phyloP scores from a whole-genome alignment of 768 basidiomycete genomes.

The Rhizopogon vesiculosus region DNA sequence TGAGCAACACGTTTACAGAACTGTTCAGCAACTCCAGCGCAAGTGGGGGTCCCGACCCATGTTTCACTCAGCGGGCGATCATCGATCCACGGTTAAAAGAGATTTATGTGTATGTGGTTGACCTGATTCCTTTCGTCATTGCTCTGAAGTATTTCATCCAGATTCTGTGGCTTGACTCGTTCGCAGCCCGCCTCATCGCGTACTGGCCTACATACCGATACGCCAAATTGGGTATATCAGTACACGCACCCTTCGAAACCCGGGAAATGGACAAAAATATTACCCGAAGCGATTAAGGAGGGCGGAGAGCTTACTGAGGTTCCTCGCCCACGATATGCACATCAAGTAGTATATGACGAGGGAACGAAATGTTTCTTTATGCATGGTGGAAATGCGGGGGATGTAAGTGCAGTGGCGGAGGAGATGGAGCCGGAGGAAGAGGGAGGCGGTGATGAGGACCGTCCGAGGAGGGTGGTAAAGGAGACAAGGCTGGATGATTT shows the following conservation, averaged over 20 bases:
- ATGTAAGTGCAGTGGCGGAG: conserved; percentile 13
- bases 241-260: conserved; percentile 47
- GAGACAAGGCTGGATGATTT: conserved; percentile 68
- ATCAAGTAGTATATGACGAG: conserved; percentile 73
- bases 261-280: conserved; percentile 61
- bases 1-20: conserved; percentile 52
- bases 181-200: conserved; percentile 32
- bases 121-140: background rate
- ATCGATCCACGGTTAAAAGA: conserved; percentile 59
- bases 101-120: conserved; percentile 61
- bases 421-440: conserved; percentile 23
- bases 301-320: conserved; percentile 22
- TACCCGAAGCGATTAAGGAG: conserved; percentile 28
- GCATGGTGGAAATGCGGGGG: conserved; percentile 75
- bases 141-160: conserved; percentile 15
- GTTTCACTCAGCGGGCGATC: conserved; percentile 71
- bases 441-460: background rate
- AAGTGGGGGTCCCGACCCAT: conserved; percentile 63
- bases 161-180: conserved; percentile 60
- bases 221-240: conserved; percentile 65
- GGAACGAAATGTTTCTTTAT: conserved; percentile 52
- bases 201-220: conserved; percentile 40
- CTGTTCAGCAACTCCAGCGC: conserved; percentile 58
- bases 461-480: conserved; percentile 7
- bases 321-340: conserved; percentile 68